A percentile compares a stretch with the other conserved stretches of the same genome.
phyloP scores from a whole-genome alignment of 2,329 filamentous ascomycete genomes.

The Colletotrichum lindemuthianum region DNA sequence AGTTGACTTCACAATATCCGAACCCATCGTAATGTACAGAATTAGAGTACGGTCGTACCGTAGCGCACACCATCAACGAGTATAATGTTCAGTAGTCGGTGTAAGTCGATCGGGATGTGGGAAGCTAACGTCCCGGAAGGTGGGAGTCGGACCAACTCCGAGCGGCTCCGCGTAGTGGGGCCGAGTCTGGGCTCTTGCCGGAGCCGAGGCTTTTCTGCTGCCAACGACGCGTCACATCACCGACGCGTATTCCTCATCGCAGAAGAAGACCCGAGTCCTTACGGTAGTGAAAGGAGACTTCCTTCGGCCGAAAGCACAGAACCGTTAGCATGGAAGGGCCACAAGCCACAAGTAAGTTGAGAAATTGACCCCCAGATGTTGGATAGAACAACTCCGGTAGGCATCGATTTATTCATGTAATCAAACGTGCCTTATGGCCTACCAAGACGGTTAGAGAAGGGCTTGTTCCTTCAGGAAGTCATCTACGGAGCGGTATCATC shows the following conservation, averaged over 20 bases:
- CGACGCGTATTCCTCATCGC: background rate
- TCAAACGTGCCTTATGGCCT: too few relatives aligned
- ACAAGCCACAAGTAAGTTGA: too few relatives aligned
- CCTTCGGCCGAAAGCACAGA: too few relatives aligned
- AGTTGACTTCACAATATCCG: background rate
- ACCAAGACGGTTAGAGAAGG: too few relatives aligned
- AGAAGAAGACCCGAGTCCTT: background rate
- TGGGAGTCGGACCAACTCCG: conserved; percentile 14
- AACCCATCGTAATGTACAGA: background rate
- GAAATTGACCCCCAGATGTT: too few relatives aligned
- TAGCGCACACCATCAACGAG: conserved; percentile 5
- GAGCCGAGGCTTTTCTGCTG: conserved; percentile 1
- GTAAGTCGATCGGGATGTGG: too few relatives aligned
- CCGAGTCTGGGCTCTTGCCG: conserved; percentile 1
- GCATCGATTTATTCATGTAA: too few relatives aligned
- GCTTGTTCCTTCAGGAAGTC: too few relatives aligned
- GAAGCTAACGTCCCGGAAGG: background rate
- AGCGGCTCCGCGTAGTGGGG: conserved; percentile 11
- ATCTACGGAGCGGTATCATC: too few relatives aligned
- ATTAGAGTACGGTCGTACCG: conserved; percentile 13
- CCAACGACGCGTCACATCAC: conserved; percentile 2
- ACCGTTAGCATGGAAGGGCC: too few relatives aligned
- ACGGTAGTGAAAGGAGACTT: background rate
- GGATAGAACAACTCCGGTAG: too few relatives aligned
- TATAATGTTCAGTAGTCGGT: background rate